Evolutionary conservation across 148 eudicot genomes (phyloP), one percentile per base, ranked within the genome.

Genomic region (Rhododendron molle): DNA sequence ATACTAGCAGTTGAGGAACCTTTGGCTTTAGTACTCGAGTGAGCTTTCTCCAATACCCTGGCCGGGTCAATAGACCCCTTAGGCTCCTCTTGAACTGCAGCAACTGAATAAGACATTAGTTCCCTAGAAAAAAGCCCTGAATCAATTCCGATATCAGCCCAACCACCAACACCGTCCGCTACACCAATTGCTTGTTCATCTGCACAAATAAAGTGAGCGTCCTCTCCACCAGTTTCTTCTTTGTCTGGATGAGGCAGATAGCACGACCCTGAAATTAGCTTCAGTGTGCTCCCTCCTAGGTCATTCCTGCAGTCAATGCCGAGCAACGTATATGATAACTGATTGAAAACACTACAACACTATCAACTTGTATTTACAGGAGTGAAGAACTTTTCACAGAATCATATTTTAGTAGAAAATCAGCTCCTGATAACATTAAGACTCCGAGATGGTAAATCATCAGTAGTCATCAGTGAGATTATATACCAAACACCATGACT

Each of bases 1-100:
- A 93, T 92, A 90, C 96, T 92, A 85, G 96, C 96, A 85, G 96
- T 93, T 13, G 96, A 93, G 65, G 96, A 93, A 28, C 96, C 96
- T 86, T 82, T 88, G 56, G 92, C 94, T 90, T 90, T 91, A 4
- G 94, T 93, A 79, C 86, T 88, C 65, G 89, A 89, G 82, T 93
- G 91, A 81, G 96, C 96, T 90, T 93, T 93, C 88, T 93, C 93
- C 81, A 93, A 85, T 67, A 93, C 96, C 91, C 92, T 90, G 44
- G 94, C 90, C 6, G 93, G 92, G 83, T 93, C 96, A 73, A 93
- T 74, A 44, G 89, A 90, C 83, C 96, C 94, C 83, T 88, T 92
- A 23, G 94, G 96, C 82, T 93, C 96, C 85, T 93, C 96, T 87
- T 85, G 90, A 78, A 93, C 82, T 36, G 96, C 96, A 65, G 78